Evolutionary conservation across 73 alveolate genomes (phyloP).

Genomic region (Paramecium pentaurelia): DNA sequence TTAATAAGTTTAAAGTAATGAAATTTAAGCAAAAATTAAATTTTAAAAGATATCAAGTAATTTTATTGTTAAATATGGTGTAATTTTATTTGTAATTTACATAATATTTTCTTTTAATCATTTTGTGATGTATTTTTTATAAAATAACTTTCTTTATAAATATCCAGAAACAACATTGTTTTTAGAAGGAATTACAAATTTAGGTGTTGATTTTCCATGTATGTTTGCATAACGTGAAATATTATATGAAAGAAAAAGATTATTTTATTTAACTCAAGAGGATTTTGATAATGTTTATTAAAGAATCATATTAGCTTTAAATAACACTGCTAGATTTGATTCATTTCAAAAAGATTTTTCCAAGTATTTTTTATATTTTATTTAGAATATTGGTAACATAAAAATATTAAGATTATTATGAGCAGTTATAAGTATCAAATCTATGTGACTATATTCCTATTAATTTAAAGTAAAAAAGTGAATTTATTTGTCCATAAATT

Average conservation of each 20-base stretch:
- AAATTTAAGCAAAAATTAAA: not conserved
- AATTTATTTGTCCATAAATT: not conserved
- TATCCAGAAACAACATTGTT: not conserved
- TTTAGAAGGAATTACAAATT: not conserved
- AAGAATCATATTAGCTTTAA: not conserved
- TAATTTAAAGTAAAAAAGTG: not conserved
- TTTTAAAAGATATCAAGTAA: not conserved
- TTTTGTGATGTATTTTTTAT: not conserved
- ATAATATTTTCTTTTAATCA: not conserved
- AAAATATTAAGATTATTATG: not conserved
- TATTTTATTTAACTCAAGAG: not conserved
- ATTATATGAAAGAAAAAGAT: not conserved
- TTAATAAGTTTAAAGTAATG: not conserved
- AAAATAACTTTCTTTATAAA: not conserved
- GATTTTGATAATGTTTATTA: not conserved
- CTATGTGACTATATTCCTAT: not conserved
- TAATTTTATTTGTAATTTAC: not conserved
- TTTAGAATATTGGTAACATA: not conserved
- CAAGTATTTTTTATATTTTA: not conserved
- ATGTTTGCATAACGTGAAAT: slow-evolving; percentile 22
- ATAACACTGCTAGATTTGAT: not conserved
- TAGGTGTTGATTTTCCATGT: slow-evolving; percentile 8
- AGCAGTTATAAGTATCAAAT: not conserved
- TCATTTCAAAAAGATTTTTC: not conserved
- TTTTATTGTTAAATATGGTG: not conserved